Conservation (phyloP, 768 basidiomycete genomes). For the Cystobasidium onofrii region DNA sequence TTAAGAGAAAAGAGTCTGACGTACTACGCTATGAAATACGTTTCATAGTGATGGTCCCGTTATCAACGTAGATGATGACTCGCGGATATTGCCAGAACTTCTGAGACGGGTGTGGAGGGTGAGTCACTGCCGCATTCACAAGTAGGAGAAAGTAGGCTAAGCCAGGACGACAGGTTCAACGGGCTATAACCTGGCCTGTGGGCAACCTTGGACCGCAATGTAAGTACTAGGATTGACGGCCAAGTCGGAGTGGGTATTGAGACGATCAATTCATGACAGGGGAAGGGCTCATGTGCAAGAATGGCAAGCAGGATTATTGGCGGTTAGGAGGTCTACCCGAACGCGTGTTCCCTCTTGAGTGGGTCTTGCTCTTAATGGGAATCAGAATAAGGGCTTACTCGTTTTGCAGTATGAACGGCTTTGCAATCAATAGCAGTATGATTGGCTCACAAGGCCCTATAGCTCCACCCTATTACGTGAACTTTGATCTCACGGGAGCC, state of each 20-base stretch:
- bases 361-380: no score
- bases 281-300: slow-evolving; percentile 1
- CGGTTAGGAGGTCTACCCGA: background rate
- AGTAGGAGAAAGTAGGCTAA: background rate
- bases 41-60: background rate
- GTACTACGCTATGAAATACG: no score
- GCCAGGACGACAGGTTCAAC: background rate
- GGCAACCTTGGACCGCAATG: slow-evolving; percentile 3
- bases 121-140: background rate
- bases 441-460: background rate
- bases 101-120: slow-evolving; percentile 8
- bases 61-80: slow-evolving; percentile 7
- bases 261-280: background rate
- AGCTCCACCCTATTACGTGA: background rate
- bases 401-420: slow-evolving; percentile 9
- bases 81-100: background rate
- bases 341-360: slow-evolving; percentile 7
- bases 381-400: no score
- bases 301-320: background rate
- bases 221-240: background rate
- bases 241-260: background rate
- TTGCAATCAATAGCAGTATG: slow-evolving; percentile 7
- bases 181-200: background rate
- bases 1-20: background rate
- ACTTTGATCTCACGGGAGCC: background rate